These are phyloP conservation scores for Smallanthus sonchifolius DNA, from an alignment of 129 eudicot species.

Conservation along the genomic window DNA sequence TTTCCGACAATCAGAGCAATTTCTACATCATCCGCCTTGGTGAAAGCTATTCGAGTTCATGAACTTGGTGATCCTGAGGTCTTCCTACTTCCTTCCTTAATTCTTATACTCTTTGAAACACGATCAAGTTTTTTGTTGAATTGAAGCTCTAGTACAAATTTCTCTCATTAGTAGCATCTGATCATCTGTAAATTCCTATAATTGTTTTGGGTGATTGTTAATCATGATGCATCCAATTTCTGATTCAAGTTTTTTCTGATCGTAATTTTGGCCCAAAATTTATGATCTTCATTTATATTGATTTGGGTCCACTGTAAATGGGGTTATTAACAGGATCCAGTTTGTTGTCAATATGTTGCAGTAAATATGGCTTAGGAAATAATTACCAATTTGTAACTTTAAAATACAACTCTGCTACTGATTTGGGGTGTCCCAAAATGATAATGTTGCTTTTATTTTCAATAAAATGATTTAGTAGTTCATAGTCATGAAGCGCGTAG, in stretches of 20 bases:
- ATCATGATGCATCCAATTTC: no score
- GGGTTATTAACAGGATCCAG: no score
- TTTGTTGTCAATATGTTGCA: neutral
- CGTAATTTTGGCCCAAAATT: no score
- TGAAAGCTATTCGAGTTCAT: constrained; percentile 70
- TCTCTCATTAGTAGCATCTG: no score
- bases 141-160: neutral
- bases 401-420: neutral
- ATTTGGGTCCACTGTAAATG: no score
- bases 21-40: constrained; percentile 40
- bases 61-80: constrained; percentile 72
- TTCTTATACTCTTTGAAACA: neutral
- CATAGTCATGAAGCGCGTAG: no score
- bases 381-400: neutral
- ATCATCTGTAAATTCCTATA: no score
- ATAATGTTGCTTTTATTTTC: no score
- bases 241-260: no score
- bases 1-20: neutral
- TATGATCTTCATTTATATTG: no score
- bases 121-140: neutral
- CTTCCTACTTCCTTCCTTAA: neutral
- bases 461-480: no score
- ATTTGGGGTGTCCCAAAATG: neutral
- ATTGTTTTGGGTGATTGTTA: neutral
- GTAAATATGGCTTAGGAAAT: neutral